phyloP scores from a whole-genome alignment of 1,284 basidiomycete genomes.

The Puccinia horiana region DNA sequence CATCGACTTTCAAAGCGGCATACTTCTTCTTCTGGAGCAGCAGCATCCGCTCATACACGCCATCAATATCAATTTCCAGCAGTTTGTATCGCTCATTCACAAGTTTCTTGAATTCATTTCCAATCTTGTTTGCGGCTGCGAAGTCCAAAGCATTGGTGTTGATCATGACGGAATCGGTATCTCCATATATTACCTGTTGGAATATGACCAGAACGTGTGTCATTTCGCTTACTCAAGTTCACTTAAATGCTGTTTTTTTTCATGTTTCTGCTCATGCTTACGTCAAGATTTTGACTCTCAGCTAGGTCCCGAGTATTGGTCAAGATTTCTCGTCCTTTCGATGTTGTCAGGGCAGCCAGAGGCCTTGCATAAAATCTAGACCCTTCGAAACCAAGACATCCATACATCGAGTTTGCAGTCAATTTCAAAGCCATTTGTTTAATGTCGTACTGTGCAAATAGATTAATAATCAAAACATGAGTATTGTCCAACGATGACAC shows the following conservation, averaged over 20 bases:
- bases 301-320: slow-evolving; percentile 91
- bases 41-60: slow-evolving; percentile 87
- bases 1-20: slow-evolving; percentile 85
- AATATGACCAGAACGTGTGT: neutral
- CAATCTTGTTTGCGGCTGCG: slow-evolving; percentile 84
- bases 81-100: slow-evolving; percentile 95
- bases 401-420: slow-evolving; percentile 99
- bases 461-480: slow-evolving; percentile 7
- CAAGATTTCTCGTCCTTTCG: slow-evolving; percentile 95
- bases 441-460: slow-evolving; percentile 75
- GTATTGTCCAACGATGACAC: neutral
- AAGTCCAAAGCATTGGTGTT: slow-evolving; percentile 91
- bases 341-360: slow-evolving; percentile 92
- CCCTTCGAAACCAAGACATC: slow-evolving; percentile 96
- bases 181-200: slow-evolving; percentile 89
- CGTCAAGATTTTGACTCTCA: slow-evolving; percentile 83
- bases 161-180: slow-evolving; percentile 98
- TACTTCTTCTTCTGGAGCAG: slow-evolving; percentile 99
- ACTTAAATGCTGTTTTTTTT: neutral
- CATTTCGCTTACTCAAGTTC: too few species aligned
- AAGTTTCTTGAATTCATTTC: slow-evolving; percentile 86
- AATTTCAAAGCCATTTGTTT: slow-evolving; percentile 96
- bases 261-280: slow-evolving; percentile 60
- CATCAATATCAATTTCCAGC: slow-evolving; percentile 95
- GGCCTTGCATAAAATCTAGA: slow-evolving; percentile 97